Evolutionary conservation across 306 rosid genomes (phyloP).

Genomic region (Alnus glutinosa): DNA sequence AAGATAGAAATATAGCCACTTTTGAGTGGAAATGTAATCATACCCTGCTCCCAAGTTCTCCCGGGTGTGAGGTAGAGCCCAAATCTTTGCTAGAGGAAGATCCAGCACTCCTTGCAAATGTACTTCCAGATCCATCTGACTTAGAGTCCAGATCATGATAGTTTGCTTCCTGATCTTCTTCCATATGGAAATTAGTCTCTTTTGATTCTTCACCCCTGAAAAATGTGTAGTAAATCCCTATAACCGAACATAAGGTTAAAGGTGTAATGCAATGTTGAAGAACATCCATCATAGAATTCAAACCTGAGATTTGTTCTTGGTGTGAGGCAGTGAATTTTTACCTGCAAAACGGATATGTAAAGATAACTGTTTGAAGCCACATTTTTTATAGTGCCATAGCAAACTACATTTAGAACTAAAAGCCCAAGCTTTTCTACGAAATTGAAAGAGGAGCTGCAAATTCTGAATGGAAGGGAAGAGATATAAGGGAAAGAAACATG

Average conservation of each 20-base stretch:
- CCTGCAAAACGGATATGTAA: slow-evolving; percentile 38
- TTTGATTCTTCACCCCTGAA: slow-evolving; percentile 41
- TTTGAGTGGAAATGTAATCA: slow-evolving; percentile 13
- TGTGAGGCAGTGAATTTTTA: slow-evolving; percentile 46
- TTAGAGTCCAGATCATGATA: slow-evolving; percentile 32
- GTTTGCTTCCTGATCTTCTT: slow-evolving; percentile 28
- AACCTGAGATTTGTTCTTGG: slow-evolving; percentile 46
- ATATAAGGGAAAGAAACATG: not conserved
- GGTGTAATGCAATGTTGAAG: slow-evolving; percentile 8
- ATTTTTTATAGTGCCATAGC: not conserved
- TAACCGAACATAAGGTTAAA: slow-evolving; percentile 7
- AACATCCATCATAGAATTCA: slow-evolving; percentile 16
- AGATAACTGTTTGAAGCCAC: not conserved
- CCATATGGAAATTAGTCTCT: slow-evolving; percentile 26
- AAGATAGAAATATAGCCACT: not conserved
- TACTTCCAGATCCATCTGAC: slow-evolving; percentile 41
- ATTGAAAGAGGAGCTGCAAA: not conserved
- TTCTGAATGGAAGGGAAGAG: not conserved
- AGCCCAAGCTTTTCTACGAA: not conserved
- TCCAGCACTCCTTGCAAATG: slow-evolving; percentile 34
- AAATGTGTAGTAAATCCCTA: slow-evolving; percentile 10
- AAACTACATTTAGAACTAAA: not conserved
- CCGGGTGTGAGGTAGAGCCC: slow-evolving; percentile 42
- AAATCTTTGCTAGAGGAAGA: slow-evolving; percentile 47
- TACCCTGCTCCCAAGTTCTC: slow-evolving; percentile 52